Conservation (phyloP, 2,329 filamentous ascomycete genomes). For the Neofusicoccum kwambonambiense region DNA sequence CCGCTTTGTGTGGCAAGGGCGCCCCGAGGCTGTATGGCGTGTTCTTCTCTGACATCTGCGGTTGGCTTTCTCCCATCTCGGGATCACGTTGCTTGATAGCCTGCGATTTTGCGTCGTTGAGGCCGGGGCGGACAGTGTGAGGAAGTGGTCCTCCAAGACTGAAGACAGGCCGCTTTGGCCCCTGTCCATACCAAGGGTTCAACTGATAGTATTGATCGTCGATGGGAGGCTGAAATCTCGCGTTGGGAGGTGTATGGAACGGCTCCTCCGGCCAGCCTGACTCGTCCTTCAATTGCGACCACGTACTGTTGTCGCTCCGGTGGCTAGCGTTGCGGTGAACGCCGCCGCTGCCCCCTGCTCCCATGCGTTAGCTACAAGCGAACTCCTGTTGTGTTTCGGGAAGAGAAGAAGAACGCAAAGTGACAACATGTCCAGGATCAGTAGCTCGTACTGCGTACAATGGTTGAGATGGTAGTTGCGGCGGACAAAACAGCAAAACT, state of each 20-base stretch:
- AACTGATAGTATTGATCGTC: slow-evolving; percentile 6
- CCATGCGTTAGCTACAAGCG: background rate
- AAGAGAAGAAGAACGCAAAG: no score
- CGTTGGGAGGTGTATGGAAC: background rate
- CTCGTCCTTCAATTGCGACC: background rate
- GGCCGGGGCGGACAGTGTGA: background rate
- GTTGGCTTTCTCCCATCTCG: background rate
- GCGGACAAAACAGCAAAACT: no score
- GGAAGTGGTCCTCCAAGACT: slow-evolving; percentile 10
- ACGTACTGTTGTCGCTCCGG: background rate
- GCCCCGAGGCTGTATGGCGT: background rate
- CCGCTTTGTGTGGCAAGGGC: background rate
- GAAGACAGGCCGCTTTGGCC: slow-evolving; percentile 1
- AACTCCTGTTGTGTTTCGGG: no score
- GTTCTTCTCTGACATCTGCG: background rate
- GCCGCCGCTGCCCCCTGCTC: background rate
- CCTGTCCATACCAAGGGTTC: slow-evolving; percentile 12
- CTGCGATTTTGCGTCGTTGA: background rate
- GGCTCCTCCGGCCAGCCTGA: background rate
- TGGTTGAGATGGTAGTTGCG: no score
- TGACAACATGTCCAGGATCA: no score
- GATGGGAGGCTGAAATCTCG: background rate
- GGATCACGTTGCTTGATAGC: background rate
- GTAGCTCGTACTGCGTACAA: no score
- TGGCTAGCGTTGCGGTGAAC: slow-evolving; percentile 1